A percentile compares a stretch with the other conserved stretches of the same genome.
Conservation (phyloP, 495 filamentous ascomycete species). For the Penicillium goetzii region DNA sequence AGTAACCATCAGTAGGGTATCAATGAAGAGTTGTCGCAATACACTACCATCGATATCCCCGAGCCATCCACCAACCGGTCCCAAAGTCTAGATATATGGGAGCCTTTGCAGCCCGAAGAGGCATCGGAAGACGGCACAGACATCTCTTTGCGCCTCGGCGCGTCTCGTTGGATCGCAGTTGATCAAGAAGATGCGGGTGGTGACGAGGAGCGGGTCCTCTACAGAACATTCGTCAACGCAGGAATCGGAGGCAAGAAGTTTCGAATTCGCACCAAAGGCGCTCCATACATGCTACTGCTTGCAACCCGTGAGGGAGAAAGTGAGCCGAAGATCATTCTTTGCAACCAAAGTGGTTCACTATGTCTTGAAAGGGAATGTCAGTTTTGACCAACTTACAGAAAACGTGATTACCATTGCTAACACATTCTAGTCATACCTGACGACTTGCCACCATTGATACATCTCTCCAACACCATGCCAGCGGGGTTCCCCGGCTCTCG, state of each 20-base stretch:
- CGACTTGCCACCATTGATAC: not conserved
- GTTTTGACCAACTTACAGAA: not conserved
- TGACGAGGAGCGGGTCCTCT: not conserved
- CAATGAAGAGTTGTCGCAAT: not conserved
- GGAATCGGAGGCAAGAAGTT: not conserved
- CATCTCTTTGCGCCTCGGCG: not conserved
- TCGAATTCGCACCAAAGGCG: not conserved
- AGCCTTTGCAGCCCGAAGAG: not conserved
- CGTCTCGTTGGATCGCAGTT: not conserved
- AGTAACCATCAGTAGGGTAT: not conserved
- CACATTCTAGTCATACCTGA: not conserved
- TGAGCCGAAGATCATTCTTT: not conserved
- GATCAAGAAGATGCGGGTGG: not conserved
- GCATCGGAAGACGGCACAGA: not conserved
- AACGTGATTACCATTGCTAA: not conserved
- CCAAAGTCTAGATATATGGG: not conserved
- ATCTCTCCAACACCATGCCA: not conserved
- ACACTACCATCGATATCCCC: not conserved
- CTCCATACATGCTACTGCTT: conserved; percentile 1
- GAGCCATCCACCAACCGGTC: not conserved
- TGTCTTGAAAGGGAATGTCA: not conserved
- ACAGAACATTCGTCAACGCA: not conserved
- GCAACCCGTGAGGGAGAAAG: not conserved
- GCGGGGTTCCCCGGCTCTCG: not conserved
- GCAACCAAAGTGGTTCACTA: not conserved